A percentile compares a stretch with the other conserved stretches of the same genome.
Conservation (phyloP, 2,329 filamentous ascomycete species). For the Teratosphaeriaceae sp. region DNA sequence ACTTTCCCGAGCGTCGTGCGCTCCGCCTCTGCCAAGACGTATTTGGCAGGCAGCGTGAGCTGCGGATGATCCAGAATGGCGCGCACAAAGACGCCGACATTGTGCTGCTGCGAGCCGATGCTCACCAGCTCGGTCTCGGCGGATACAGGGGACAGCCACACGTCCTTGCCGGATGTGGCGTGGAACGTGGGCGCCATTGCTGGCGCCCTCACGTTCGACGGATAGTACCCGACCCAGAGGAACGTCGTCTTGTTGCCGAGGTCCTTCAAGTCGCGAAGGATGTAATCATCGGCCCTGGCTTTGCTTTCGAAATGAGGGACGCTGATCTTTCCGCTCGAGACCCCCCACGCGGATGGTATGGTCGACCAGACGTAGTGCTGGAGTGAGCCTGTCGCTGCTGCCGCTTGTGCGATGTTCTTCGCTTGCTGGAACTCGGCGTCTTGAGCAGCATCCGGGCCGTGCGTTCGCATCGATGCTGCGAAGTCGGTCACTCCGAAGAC, state of each 20-base stretch:
- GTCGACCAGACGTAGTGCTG: not conserved
- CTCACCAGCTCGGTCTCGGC: not conserved
- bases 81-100: not conserved
- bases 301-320: not conserved
- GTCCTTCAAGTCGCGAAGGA: not conserved
- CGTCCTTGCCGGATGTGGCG: not conserved
- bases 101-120: not conserved
- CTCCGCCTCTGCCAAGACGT: not conserved
- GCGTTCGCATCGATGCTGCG: not conserved
- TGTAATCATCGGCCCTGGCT: not conserved
- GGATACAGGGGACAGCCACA: not conserved
- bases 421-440: not conserved
- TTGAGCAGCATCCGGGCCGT: not conserved
- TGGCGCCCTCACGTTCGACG: not conserved
- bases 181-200: not conserved
- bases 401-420: not conserved
- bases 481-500: not conserved
- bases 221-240: not conserved
- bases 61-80: not conserved
- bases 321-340: not conserved
- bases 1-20: not conserved
- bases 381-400: not conserved
- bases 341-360: not conserved
- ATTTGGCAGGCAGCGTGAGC: not conserved
- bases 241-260: not conserved